Evolutionary conservation across 768 basidiomycete species (phyloP), one percentile per base, ranked within the genome.

Genomic region (Gloeopeniophorella convolvens): DNA sequence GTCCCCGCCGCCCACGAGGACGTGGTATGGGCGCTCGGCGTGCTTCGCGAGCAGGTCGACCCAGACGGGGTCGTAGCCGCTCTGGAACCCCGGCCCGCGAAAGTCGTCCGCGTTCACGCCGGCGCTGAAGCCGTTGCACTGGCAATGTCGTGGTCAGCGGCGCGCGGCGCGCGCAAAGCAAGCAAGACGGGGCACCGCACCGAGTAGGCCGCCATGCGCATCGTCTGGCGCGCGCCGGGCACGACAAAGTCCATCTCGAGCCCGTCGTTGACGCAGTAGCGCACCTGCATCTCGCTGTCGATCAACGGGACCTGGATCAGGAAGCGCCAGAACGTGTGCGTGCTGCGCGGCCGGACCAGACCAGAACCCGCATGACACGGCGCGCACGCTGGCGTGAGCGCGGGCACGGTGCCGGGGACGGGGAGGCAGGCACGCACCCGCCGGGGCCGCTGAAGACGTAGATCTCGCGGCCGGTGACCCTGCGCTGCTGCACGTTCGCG

Each of bases 291-390:
- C 69, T 95, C 89, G 31, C 71, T 69, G 8, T 71, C 67, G 1
- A 75, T 73, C 2, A 97, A 66, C 0, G 90, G 91, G 47, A 99
- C 75, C 55, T 83, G 80, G 41, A 97, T 79, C 61, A 83, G 73
- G 70, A 97, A 97, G 45, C 95, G 77, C 88, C 92, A 98, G 71
- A 99, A 99, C 1, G 90, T 90, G 62, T 80, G 92, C 0, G 85
- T 84, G 4, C 92, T 94, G 51, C 26, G 41, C 20, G 27, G 24
- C 12, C 24, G 18, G 6, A 55, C 11, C 28, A 5, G 13, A 37
- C n/a, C n/a, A n/a, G n/a, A n/a, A n/a, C n/a, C n/a, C n/a, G n/a
- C n/a, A n/a, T n/a, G n/a, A n/a, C n/a, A n/a, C n/a, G n/a, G n/a
- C n/a, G n/a, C n/a, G n/a, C n/a, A n/a, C n/a, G n/a, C n/a, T n/a